These are phyloP conservation scores for Cerioporus squamosus DNA, from an alignment of 1,284 basidiomycete genomes.

Conservation along the genomic window DNA sequence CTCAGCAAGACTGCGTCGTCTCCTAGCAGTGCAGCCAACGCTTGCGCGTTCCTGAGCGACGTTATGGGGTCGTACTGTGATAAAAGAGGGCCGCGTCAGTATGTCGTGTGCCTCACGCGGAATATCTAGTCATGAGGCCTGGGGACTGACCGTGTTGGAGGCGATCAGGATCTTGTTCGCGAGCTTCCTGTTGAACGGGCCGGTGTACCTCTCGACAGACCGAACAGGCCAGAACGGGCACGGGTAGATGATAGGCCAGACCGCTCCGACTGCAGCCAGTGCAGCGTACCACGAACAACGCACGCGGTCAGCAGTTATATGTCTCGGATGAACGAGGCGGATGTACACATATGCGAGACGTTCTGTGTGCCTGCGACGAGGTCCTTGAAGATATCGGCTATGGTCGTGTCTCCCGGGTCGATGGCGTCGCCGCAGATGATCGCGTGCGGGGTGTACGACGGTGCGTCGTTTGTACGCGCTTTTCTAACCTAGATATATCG, in stretches of 20 bases:
- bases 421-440: constrained; percentile 25
- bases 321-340: not conserved
- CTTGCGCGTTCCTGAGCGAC: constrained; percentile 13
- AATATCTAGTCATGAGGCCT: no score
- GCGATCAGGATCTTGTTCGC: constrained; percentile 26
- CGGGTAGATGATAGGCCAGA: constrained; percentile 5
- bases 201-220: constrained; percentile 28
- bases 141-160: constrained; percentile 17
- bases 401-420: constrained; percentile 14
- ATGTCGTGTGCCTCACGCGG: no score
- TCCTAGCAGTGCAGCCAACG: constrained; percentile 14
- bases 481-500: no score
- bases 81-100: constrained; percentile 3
- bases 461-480: not conserved
- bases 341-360: constrained; percentile 21
- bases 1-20: constrained; percentile 17
- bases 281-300: no score
- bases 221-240: constrained; percentile 26
- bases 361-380: constrained; percentile 15
- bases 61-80: constrained; percentile 23
- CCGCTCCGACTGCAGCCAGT: no score
- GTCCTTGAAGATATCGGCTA: constrained; percentile 18
- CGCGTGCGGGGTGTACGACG: constrained; percentile 2
- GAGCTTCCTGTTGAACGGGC: constrained; percentile 28
- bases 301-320: not conserved